Base-by-base conservation (phyloP, 768 basidiomycete species). In the Dacryopinax spathularia region DNA sequence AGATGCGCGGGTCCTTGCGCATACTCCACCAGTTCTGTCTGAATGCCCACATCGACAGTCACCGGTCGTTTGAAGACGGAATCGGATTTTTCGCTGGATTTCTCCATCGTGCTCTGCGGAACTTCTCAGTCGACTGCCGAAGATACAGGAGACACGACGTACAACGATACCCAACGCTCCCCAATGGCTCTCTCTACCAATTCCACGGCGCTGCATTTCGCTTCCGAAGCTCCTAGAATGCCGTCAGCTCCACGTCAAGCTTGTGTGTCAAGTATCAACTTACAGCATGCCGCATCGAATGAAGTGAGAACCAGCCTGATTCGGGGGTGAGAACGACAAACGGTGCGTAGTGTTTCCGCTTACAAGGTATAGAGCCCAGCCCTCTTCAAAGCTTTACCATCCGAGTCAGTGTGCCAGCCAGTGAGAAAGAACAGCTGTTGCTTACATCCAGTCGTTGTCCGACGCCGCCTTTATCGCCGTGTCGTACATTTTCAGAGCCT, bases 81-180 rank as follows among this genome's bases (percentile, higher is more conserved):
- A 27, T 27, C 22, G 22, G 22, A 59, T 16, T 27, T 59, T 15
- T 33, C 27, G 31, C 48, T 59, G 7, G 48, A 12, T 15, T 27
- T 59, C 48, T 29, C 27, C 48, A 59, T 59, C 5, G 22, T 25
- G 22, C 25, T 33, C 48, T 59, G 3, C 25, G 22, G 5, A 27
- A 33, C 13, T 4, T 10, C 16, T 59, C 31, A 33, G 27, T 25
- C 13, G 22, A 18, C 35, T 36, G 35, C 35, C 16, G 18, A 41
- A 7, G 18, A 6, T 22, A 36, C 35, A 36, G 35, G 6, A 41
- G 48, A n/a, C 22, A 61, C n/a, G n/a, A n/a, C 60, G 27, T 22
- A 39, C 31, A 84, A 84, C 84, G 65, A 88, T 83, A 31, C 86
- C 87, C 64, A 79, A 80, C 29, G 87, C 86, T 25, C 86, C 86